Evolutionary conservation across 2,329 filamentous ascomycete species (phyloP).

Genomic region (Nannizziopsis arthrosporioides): DNA sequence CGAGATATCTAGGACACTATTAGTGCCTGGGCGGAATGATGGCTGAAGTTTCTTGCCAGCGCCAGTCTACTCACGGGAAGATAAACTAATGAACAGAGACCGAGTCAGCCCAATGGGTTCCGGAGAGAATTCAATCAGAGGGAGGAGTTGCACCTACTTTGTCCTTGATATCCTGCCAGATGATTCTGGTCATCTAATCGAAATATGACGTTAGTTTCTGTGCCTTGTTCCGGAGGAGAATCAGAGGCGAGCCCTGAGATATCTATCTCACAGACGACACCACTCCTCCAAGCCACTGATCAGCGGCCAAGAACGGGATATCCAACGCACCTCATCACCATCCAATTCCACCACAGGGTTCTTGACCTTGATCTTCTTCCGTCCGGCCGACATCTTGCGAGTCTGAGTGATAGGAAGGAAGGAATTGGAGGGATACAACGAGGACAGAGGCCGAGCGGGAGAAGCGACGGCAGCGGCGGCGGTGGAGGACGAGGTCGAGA

Average conservation of each 20-base stretch:
- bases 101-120: constrained; percentile 7
- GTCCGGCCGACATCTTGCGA: constrained; percentile 36
- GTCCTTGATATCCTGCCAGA: constrained; percentile 99
- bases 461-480: constrained; percentile 19
- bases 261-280: too few species aligned
- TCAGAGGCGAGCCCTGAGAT: too few species aligned
- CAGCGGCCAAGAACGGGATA: constrained; percentile 15
- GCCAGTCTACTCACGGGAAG: constrained; percentile 46
- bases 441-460: constrained; percentile 9
- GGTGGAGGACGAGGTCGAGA: neutral
- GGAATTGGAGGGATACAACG: neutral
- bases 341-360: constrained; percentile 97
- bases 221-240: neutral
- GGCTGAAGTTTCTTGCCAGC: neutral
- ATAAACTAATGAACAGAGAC: constrained; percentile 52
- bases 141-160: constrained; percentile 42
- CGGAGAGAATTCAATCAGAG: constrained; percentile 3
- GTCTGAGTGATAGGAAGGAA: constrained; percentile 19
- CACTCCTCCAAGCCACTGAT: neutral
- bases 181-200: constrained; percentile 84
- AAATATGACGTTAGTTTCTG: constrained; percentile 7
- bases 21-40: neutral
- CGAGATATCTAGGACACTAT: constrained; percentile 54
- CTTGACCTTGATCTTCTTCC: constrained; percentile 96
- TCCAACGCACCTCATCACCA: constrained; percentile 50